Base-by-base conservation (phyloP, 2,329 filamentous ascomycete genomes). In the Magnaporthiopsis incrustans region DNA sequence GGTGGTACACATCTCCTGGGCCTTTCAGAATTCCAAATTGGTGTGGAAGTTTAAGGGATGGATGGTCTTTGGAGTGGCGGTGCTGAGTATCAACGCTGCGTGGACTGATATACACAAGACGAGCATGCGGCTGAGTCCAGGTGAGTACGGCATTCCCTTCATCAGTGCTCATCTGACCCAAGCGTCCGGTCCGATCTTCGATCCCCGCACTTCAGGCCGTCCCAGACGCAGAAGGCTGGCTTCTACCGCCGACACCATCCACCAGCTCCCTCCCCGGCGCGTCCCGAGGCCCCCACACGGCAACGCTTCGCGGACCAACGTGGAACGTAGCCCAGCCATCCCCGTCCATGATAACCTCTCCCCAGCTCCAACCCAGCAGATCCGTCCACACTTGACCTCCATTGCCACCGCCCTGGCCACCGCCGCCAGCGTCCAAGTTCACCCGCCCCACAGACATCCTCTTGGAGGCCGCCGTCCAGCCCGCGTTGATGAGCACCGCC, bases 341-440 rank as follows among this genome's bases (percentile, higher is more conserved):
- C 1, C 77, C 73, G 67, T 85, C 85, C 68, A 90, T 87, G 22
- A 75, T 73, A 0, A 89, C 82, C 66, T 84, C 78, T 0, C 79
- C 79, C 61, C 81, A 70, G 64, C 79, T 78, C 79, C 81, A 83
- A 8, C 77, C 81, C 62, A 87, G 72, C 1, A 90, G 70, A 75
- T 90, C 87, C 0, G 83, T 85, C 87, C 87, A 90, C 56, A 76
- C 72, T 74, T 89, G 84, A 0, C 84, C 85, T 0, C 78, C 78
- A 70, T 87, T 84, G 61, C 75, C 74, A 61, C 78, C 73, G 0
- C 87, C 88, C 6, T 0, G 82, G 85, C 87, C 87, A 89, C 53
- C 76, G 72, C 74, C 82, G 85, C 87, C 87, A 89, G 56, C 76
- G 72, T 74, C 89, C 84, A 0, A 84, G 85, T 0, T 78, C 87